Base-by-base conservation (phyloP, 805 yeast species). In the Torulaspora quercuum region DNA sequence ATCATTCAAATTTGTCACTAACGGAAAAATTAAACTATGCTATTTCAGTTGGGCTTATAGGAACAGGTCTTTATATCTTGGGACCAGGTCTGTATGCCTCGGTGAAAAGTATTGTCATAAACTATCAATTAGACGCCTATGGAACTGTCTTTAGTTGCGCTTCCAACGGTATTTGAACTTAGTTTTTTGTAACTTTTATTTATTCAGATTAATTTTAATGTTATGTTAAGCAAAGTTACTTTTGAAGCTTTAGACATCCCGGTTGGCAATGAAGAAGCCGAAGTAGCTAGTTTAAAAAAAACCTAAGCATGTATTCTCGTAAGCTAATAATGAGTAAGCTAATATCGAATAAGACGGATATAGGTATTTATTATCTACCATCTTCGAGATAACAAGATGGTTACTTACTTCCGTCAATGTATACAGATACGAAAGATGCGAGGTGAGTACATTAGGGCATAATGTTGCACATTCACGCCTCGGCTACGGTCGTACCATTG, bases 11-110 rank as follows among this genome's bases (percentile, higher is more conserved):
- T n/a, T 59, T 68, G 12, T 48, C 60, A 3, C 8, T 48, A 1
- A 9, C 44, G 26, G 66, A 62, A 18, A 69, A 68, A 44, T 8
- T 70, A 16, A 68, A 69, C 49, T 60, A 67, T 32, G 34, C 55
- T 6, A 25, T 62, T 20, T 65, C 69, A 39, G 39, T 68, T 18
- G 35, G 53, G 4, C 55, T 76, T 42, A 70, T 76, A 21, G 42
- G 50, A 3, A 58, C 69, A 29, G 82, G 82, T 3, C 39, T 75
- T 32, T 76, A 73, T 52, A 69, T 76, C 33, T 56, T 76, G 32
- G 82, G 81, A 0, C 81, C 81, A 0, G 82, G 82, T 8, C 57
- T 70, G 4, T 76, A 76, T 41, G 72, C 80, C 10, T 68, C 76
- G 14, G 64, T 76, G 25, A 69, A 74, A 47, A 72, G 79, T 46